Percentiles rank a stretch among this genome's conserved stretches.
These are phyloP conservation scores for Saccharomycopsis schoenii DNA, from an alignment of 805 yeast species.

Conservation along the genomic window DNA sequence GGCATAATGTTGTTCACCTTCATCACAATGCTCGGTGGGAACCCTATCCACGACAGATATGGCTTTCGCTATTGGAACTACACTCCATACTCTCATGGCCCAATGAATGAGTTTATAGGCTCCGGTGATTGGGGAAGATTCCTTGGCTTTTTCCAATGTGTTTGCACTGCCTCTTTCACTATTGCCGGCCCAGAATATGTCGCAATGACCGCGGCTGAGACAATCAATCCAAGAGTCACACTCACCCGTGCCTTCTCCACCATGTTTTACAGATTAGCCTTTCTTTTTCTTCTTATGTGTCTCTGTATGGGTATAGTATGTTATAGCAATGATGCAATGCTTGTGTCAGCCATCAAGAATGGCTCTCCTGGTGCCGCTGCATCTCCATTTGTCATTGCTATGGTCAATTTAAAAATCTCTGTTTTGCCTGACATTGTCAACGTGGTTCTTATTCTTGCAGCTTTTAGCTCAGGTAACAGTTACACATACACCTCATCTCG, in stretches of 20 bases:
- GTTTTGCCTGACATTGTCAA: constrained; percentile 72
- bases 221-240: constrained; percentile 56
- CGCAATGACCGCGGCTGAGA: constrained; percentile 79
- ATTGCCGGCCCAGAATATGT: constrained; percentile 84
- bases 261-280: constrained; percentile 56
- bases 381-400: constrained; percentile 77
- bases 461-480: constrained; percentile 79
- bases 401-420: constrained; percentile 56
- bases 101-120: constrained; percentile 46
- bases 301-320: constrained; percentile 71
- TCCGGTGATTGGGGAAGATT: constrained; percentile 54
- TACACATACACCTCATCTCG: constrained; percentile 65
- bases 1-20: constrained; percentile 71
- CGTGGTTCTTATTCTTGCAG: constrained; percentile 62
- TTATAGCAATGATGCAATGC: constrained; percentile 54
- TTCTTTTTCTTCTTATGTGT: constrained; percentile 66
- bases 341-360: constrained; percentile 46
- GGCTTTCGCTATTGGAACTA: constrained; percentile 47
- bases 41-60: constrained; percentile 55
- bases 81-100: constrained; percentile 26
- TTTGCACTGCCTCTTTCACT: constrained; percentile 65
- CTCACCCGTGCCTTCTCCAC: constrained; percentile 74
- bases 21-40: constrained; percentile 80
- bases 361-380: constrained; percentile 71
- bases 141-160: constrained; percentile 61